Percentiles rank a stretch among this genome's conserved stretches.
These are phyloP conservation scores for Calonectria pauciramosa DNA, from an alignment of 2,329 filamentous ascomycete genomes.

Conservation along the genomic window DNA sequence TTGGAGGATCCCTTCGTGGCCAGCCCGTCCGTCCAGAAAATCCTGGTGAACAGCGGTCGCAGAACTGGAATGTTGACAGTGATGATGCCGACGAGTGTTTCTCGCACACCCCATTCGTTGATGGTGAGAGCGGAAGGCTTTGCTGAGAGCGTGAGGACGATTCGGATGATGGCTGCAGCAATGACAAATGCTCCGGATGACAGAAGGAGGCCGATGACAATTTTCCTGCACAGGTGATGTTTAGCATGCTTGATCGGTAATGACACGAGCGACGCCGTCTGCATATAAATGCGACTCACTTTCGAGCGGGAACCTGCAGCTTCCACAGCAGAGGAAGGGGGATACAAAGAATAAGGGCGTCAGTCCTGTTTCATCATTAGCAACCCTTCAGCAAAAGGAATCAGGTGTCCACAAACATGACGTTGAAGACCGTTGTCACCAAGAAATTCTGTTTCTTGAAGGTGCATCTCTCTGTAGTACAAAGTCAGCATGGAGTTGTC, in stretches of 20 bases:
- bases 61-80: slow-evolving; percentile 49
- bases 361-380: slow-evolving; percentile 27
- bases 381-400: background rate
- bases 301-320: slow-evolving; percentile 37
- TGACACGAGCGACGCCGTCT: background rate
- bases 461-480: slow-evolving; percentile 21
- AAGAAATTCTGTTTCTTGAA: slow-evolving; percentile 39
- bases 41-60: slow-evolving; percentile 25
- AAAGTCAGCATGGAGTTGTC: background rate
- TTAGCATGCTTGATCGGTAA: background rate
- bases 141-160: slow-evolving; percentile 38
- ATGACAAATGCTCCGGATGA: slow-evolving; percentile 47
- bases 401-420: slow-evolving; percentile 31
- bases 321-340: slow-evolving; percentile 39
- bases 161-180: slow-evolving; percentile 40
- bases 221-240: slow-evolving; percentile 27
- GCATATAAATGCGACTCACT: slow-evolving; percentile 19
- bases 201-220: slow-evolving; percentile 43
- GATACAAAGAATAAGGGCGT: slow-evolving; percentile 35
- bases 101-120: slow-evolving; percentile 46
- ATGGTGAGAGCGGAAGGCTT: slow-evolving; percentile 41
- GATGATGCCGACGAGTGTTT: slow-evolving; percentile 55
- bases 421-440: slow-evolving; percentile 38
- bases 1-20: slow-evolving; percentile 5
- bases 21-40: slow-evolving; percentile 24